Evolutionary conservation across 208 protist genomes (phyloP).

Genomic region (Acanthamoeba castellanii): DNA sequence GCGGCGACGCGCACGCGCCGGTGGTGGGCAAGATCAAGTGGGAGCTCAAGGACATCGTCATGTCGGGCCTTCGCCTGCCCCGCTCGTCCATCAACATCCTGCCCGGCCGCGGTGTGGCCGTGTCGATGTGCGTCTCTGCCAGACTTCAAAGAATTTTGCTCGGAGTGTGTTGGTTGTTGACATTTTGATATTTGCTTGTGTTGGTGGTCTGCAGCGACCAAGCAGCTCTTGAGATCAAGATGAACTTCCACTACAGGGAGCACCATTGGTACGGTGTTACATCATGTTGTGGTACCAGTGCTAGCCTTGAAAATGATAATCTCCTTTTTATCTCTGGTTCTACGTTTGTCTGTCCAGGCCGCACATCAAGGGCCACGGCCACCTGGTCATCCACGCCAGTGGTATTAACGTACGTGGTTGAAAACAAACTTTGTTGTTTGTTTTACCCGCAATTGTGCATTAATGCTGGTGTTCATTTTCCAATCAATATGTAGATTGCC

Average conservation of each 20-base stretch:
- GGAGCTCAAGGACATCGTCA: not conserved
- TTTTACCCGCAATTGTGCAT: too few species aligned
- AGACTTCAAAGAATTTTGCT: not conserved
- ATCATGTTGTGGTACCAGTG: too few species aligned
- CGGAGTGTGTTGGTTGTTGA: too few species aligned
- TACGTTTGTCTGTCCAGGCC: not conserved
- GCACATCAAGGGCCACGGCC: conserved; percentile 30
- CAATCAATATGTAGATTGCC: not conserved
- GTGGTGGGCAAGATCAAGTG: conserved; percentile 28
- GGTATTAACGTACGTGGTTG: not conserved
- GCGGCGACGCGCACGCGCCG: conserved; percentile 17
- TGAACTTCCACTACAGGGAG: conserved; percentile 32
- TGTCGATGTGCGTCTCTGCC: not conserved
- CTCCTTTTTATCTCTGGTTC: not conserved
- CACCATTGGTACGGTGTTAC: conserved; percentile 37
- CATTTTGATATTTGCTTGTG: too few species aligned
- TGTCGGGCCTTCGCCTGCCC: conserved; percentile 15
- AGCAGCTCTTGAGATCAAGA: not conserved
- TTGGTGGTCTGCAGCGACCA: not conserved
- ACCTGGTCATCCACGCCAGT: not conserved
- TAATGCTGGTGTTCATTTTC: too few species aligned
- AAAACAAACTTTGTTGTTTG: too few species aligned
- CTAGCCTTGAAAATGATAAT: not conserved
- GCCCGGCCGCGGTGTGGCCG: not conserved
- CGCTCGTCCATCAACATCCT: not conserved